Base-by-base conservation (phyloP, 495 filamentous ascomycete species). In the Hypoxylon perforatum region DNA sequence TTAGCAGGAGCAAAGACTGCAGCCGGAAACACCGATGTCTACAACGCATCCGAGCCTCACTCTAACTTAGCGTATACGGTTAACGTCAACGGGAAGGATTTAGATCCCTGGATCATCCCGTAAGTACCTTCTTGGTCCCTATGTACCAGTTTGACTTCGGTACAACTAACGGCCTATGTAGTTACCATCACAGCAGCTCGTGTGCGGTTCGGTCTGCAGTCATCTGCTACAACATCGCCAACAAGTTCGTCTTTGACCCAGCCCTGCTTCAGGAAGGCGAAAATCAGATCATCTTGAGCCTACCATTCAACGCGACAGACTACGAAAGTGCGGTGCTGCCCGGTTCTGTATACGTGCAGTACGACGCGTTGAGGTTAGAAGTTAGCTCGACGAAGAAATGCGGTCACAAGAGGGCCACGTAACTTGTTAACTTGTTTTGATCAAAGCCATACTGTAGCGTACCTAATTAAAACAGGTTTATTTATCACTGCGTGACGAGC, bases 1-100 rank as follows among this genome's bases (percentile, higher is more conserved):
- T 74, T 87, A 1, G 85, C 84, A 0, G 85, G 80, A 5, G 84
- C 81, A 2, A 87, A 88, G 72, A 85, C 82, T 0, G 86, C 84
- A 1, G 77, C 80, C 0, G 84, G 85, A 0, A 88, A 87, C 67
- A 76, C 85, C 1, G 86, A 87, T 71, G 77, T 81, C 4, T 82
- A 73, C 60, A 85, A 82, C 62, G 68, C 75, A 7, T 69, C 62
- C 1, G 78, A 87, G 66, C 73, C 76, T 9, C 82, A 80, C 57
- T 70, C 73, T 6, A 81, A 87, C 57, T 51, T 86, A 9, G 53
- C 76, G 0, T 78, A 79, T 22, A 76, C 73, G 4, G 77, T 82
- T 1, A 73, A 65, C 5, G 71, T 84, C 21, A 84, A 83, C 60
- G 80, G 76, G 8, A 60, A 73, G 9, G 72, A 79, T 19, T 65